phyloP scores from a whole-genome alignment of 1,139 yeast species.

The Yamadazyma aaseri region DNA sequence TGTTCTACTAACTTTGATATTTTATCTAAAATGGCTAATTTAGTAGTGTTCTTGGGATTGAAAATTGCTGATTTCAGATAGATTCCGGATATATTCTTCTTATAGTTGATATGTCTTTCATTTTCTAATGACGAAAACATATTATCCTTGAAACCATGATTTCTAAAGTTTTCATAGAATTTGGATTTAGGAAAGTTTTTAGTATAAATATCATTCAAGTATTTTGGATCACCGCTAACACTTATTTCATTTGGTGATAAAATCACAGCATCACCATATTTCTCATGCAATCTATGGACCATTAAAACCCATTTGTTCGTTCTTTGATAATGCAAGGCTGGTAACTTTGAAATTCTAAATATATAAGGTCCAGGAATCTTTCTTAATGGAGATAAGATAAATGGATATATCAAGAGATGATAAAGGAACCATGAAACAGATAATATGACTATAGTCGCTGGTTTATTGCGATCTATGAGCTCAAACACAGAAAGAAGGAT shows the following conservation, averaged over 20 bases:
- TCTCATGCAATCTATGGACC: constrained; percentile 51
- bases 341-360: constrained; percentile 45
- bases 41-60: constrained; percentile 28
- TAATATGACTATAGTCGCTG: constrained; percentile 1
- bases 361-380: constrained; percentile 61
- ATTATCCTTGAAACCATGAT: constrained; percentile 53
- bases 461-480: constrained; percentile 9
- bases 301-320: constrained; percentile 49
- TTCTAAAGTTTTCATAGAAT: constrained; percentile 63
- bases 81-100: constrained; percentile 45
- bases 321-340: constrained; percentile 54
- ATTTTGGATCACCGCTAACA: constrained; percentile 49
- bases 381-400: constrained; percentile 49
- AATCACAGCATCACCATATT: constrained; percentile 60
- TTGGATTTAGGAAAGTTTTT: constrained; percentile 57
- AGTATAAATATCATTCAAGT: constrained; percentile 55
- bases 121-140: constrained; percentile 58
- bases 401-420: constrained; percentile 41
- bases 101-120: constrained; percentile 47
- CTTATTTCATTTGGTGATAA: constrained; percentile 64
- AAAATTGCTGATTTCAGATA: constrained; percentile 50
- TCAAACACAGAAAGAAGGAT: constrained; percentile 1
- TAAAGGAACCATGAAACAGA: constrained; percentile 18
- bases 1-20: constrained; percentile 26
- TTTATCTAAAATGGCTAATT: constrained; percentile 25